Base-by-base conservation (phyloP, 2,329 filamentous ascomycete genomes). In the Neofusicoccum cordaticola region DNA sequence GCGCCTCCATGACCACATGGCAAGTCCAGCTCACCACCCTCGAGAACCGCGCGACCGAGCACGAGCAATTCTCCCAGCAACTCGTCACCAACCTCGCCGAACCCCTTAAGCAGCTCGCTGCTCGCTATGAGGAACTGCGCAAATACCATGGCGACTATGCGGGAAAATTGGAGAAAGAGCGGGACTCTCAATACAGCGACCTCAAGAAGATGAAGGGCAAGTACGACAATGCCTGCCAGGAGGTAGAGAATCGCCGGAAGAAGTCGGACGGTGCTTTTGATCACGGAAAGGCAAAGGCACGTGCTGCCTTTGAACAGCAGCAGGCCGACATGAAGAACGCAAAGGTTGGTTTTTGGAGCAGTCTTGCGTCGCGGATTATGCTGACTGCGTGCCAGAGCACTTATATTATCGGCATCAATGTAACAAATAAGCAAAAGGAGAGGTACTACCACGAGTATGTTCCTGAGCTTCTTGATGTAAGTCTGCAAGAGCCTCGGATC, bases 361-460 rank as follows among this genome's bases (percentile, higher is more conserved):
- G 17, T 13, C n/a, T n/a, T 45, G 27, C 35, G 12, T 4, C 2
- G 39, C 37, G 66, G 27, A 66, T 35, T 7, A 9, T 44, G 19
- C 70, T 74, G 62, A 78, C 75, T 50, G 9, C 22, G 22, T 50
- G 5, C 13, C 69, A 87, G 83, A 99, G 99, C 77, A 93, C 91
- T n/a, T 99, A 99, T 74, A 82, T 99, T 67, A 97, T 99, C 72
- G 86, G 88, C 67, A 97, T 99, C 80, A 96, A 96, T 74, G 92
- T 98, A 65, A 96, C 93, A 39, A 99, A 99, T 79, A 96, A 95
- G 81, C 89, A 97, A 73, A 99, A 98, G 81, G 93, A 97, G 75
- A 92, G 90, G 74, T 98, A 98, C 81, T 99, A 97, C 74, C 90
- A 98, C 75, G 93, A 97, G 77, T 98, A 98, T 76, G 85, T 99